These are phyloP conservation scores for Fusarium lyarnte DNA, from an alignment of 2,329 filamentous ascomycete species.

Conservation along the genomic window DNA sequence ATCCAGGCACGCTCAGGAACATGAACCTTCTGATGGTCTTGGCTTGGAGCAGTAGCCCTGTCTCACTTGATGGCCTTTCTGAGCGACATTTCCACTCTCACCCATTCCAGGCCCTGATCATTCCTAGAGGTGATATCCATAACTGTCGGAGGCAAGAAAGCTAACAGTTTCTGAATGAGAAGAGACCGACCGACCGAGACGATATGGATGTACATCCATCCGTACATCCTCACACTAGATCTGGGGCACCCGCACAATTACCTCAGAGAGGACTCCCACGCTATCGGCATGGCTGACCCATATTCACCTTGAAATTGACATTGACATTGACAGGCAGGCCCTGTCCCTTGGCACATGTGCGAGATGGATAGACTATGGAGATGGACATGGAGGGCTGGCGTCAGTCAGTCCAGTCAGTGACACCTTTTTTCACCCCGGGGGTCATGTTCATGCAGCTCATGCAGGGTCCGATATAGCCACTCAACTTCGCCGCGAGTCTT, in stretches of 20 bases:
- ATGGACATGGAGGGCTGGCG: constrained; percentile 13
- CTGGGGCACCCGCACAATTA: constrained; percentile 17
- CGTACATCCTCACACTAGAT: background rate
- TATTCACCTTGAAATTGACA: constrained; percentile 6
- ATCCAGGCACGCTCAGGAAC: constrained; percentile 33
- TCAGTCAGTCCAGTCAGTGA: constrained; percentile 3
- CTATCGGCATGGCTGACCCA: background rate
- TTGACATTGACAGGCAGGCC: constrained; percentile 18
- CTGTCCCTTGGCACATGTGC: background rate
- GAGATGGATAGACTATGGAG: constrained; percentile 3
- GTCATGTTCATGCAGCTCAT: constrained; percentile 33
- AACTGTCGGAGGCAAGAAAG: constrained; percentile 36
- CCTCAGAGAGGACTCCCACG: background rate
- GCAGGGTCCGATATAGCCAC: constrained; percentile 36
- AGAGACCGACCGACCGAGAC: background rate
- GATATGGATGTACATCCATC: background rate
- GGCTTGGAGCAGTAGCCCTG: constrained; percentile 30
- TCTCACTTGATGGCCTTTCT: constrained; percentile 35
- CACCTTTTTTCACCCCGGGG: constrained; percentile 27
- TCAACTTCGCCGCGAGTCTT: background rate
- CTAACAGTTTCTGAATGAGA: constrained; percentile 7
- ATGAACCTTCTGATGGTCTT: constrained; percentile 25
- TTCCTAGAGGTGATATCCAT: constrained; percentile 37
- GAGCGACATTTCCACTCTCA: constrained; percentile 38
- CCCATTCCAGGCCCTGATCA: constrained; percentile 41